These are phyloP conservation scores for Fusarium sp. DNA, from an alignment of 2,329 filamentous ascomycete genomes.

Conservation along the genomic window DNA sequence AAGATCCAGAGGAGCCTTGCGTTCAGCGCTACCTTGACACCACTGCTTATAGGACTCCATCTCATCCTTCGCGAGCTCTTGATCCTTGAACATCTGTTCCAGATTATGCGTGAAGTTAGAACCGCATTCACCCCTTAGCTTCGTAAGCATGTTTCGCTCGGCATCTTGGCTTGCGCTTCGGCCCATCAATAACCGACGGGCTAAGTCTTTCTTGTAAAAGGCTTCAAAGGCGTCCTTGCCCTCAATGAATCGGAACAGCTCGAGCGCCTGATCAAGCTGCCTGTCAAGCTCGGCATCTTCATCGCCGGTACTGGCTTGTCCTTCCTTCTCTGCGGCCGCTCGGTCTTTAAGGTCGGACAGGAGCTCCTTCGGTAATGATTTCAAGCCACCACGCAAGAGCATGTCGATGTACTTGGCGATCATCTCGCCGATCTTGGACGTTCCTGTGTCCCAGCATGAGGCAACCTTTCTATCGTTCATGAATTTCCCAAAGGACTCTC, in stretches of 20 bases:
- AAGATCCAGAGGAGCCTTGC: conserved; percentile 71
- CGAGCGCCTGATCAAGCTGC: conserved; percentile 92
- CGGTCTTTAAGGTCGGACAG: conserved; percentile 74
- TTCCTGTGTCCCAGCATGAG: conserved; percentile 82
- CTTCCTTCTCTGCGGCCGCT: conserved; percentile 70
- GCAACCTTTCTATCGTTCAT: conserved; percentile 90
- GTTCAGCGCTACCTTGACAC: conserved; percentile 66
- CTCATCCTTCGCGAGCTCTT: conserved; percentile 92
- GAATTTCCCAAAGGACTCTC: conserved; percentile 89
- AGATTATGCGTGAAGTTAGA: conserved; percentile 96
- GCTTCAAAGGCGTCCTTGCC: conserved; percentile 98
- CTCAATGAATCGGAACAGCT: conserved; percentile 96
- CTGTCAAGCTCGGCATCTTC: conserved; percentile 93
- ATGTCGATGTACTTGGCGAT: conserved; percentile 97
- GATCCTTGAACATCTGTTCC: conserved; percentile 99
- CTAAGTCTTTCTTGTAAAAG: conserved; percentile 98
- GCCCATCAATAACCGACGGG: conserved; percentile 89
- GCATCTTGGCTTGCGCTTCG: conserved; percentile 95
- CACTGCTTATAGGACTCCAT: conserved; percentile 88
- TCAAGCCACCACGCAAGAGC: conserved; percentile 88
- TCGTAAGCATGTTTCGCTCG: conserved; percentile 93
- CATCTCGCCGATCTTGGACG: conserved; percentile 97
- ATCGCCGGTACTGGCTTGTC: conserved; percentile 79
- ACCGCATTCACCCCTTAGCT: conserved; percentile 93
- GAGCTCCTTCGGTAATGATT: conserved; percentile 81